Conservation (phyloP, 495 filamentous ascomycete genomes). For the Xylona heveae region DNA sequence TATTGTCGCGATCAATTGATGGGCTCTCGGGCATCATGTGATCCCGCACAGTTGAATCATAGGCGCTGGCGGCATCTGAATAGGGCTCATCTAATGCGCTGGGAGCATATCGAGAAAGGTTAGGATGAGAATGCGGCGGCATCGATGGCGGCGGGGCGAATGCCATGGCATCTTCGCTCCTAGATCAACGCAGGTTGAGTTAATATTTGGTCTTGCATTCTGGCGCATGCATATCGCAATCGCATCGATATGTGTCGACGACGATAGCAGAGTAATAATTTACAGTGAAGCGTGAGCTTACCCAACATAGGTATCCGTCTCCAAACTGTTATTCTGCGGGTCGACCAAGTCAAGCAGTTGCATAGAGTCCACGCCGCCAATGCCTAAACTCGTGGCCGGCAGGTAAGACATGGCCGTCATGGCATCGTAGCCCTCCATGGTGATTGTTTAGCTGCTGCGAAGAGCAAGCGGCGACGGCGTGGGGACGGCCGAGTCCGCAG, state of each 20-base stretch:
- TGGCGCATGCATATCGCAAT: too few species aligned
- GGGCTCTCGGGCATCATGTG: slow-evolving; percentile 18
- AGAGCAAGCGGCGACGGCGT: slow-evolving; percentile 9
- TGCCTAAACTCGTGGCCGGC: too few species aligned
- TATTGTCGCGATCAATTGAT: slow-evolving; percentile 46
- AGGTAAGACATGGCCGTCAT: slow-evolving; percentile 44
- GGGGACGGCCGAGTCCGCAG: slow-evolving; percentile 5
- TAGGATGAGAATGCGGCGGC: slow-evolving; percentile 1
- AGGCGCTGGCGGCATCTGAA: slow-evolving; percentile 27
- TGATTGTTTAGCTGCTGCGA: slow-evolving; percentile 7
- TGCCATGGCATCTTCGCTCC: slow-evolving; percentile 20
- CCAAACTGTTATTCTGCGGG: slow-evolving; percentile 25
- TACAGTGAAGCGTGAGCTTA: slow-evolving; percentile 13
- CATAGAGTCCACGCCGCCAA: too few species aligned
- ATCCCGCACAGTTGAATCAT: slow-evolving; percentile 20
- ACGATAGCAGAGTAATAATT: slow-evolving; percentile 3
- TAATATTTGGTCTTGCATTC: too few species aligned
- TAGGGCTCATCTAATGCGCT: slow-evolving; percentile 50
- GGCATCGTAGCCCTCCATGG: slow-evolving; percentile 44
- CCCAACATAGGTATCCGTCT: slow-evolving; percentile 37
- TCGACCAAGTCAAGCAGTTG: too few species aligned
- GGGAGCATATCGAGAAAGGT: slow-evolving; percentile 8
- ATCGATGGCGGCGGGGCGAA: slow-evolving; percentile 17
- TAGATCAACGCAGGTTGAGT: too few species aligned
- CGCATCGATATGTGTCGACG: too few species aligned